Conservation (phyloP, 1,139 yeast genomes). For the Yamadazyma trypodendri region DNA sequence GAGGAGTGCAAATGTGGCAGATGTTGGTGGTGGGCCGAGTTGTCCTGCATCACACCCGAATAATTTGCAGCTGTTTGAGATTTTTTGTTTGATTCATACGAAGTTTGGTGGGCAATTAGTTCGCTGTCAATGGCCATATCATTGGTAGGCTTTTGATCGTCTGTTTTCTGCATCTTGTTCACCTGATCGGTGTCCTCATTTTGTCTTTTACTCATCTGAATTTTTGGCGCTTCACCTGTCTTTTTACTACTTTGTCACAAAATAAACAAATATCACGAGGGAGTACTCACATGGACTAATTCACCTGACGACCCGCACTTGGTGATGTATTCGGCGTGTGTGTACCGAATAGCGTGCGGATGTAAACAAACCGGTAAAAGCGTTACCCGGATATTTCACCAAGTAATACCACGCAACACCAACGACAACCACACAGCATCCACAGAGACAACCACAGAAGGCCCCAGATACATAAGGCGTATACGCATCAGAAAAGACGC, state of each 20-base stretch:
- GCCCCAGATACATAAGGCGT: too few relatives aligned
- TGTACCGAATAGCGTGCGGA: too few relatives aligned
- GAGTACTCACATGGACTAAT: slow-evolving; percentile 12
- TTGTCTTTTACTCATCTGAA: slow-evolving; percentile 17
- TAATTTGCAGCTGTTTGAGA: slow-evolving; percentile 4
- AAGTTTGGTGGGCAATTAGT: slow-evolving; percentile 45
- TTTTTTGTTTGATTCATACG: slow-evolving; percentile 18
- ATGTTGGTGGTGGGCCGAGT: neutral
- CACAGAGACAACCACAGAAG: too few relatives aligned
- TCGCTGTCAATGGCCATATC: slow-evolving; percentile 42
- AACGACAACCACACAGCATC: too few relatives aligned
- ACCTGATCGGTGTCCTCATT: slow-evolving; percentile 7
- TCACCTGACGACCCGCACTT: slow-evolving; percentile 10
- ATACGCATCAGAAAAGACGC: too few relatives aligned
- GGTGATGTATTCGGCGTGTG: too few relatives aligned
- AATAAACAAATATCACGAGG: slow-evolving; percentile 11
- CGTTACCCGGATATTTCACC: too few relatives aligned
- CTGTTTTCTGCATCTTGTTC: slow-evolving; percentile 1
- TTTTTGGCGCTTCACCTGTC: too few relatives aligned
- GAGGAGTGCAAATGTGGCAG: slow-evolving; percentile 5
- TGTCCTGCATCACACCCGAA: neutral
- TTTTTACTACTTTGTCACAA: too few relatives aligned
- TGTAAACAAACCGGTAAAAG: too few relatives aligned
- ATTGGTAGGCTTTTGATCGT: slow-evolving; percentile 3
- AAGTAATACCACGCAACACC: too few relatives aligned